Percentiles rank a stretch among this genome's conserved stretches.
Evolutionary conservation across 139 green algal species (phyloP).

Genomic region (Diplosphaera chodatii): DNA sequence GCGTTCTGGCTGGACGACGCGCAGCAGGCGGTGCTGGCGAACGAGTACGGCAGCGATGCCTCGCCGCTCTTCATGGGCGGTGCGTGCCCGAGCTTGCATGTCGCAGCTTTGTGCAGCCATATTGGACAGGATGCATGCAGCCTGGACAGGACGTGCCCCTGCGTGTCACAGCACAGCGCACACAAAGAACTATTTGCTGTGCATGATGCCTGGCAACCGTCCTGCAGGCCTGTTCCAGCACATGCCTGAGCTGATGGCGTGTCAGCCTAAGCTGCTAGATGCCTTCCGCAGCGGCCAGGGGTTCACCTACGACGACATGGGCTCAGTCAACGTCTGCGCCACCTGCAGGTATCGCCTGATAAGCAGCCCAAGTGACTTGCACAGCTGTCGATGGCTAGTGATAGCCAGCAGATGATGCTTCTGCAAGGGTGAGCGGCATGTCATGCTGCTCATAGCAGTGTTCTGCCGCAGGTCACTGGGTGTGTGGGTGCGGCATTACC

Average conservation of each 20-base stretch:
- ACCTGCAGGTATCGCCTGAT: background rate
- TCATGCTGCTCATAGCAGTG: too few species aligned
- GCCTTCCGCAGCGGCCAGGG: slow-evolving; percentile 7
- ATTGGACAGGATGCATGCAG: too few species aligned
- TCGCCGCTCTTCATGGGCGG: slow-evolving; percentile 11
- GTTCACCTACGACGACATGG: slow-evolving; percentile 19
- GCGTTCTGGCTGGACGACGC: slow-evolving; percentile 12
- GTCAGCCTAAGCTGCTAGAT: background rate
- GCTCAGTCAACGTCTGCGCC: slow-evolving; percentile 1
- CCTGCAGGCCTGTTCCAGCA: background rate
- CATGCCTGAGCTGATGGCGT: background rate
- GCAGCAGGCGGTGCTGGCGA: slow-evolving; percentile 14
- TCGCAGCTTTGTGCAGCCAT: too few species aligned
- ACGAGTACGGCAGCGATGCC: slow-evolving; percentile 4
- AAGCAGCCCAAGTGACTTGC: background rate
- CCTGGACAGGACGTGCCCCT: too few species aligned
- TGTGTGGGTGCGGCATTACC: slow-evolving; percentile 16
- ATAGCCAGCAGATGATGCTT: too few species aligned
- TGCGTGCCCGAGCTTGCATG: too few species aligned
- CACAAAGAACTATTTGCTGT: too few species aligned
- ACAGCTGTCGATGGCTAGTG: too few species aligned
- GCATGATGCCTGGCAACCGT: too few species aligned
- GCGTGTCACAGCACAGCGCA: too few species aligned
- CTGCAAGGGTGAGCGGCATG: too few species aligned
- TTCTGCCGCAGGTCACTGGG: slow-evolving; percentile 3